Base-by-base conservation (phyloP, 352 stramenopile species). In the Phytophthora sansomeana region DNA sequence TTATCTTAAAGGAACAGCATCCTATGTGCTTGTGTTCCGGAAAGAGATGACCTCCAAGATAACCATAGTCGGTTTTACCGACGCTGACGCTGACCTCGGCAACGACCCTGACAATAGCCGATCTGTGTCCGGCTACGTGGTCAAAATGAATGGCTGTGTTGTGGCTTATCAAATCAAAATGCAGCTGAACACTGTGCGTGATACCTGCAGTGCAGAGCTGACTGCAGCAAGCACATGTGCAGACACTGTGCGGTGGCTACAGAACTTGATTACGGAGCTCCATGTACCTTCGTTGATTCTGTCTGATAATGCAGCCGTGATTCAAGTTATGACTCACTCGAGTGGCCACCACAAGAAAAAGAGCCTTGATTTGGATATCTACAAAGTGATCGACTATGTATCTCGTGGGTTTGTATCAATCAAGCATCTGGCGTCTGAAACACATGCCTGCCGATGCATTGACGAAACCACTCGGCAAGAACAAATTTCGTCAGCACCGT, bases 401-500 rank as follows among this genome's bases (percentile, higher is more conserved):
- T 46, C 39, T 9, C 39, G 39, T 28, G 39, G 39, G 9, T 46
- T 46, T 11, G 24, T 46, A 9, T 46, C 39, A 7, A 16, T 46
- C 8, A 46, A 46, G n/a, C 39, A 46, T 46, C 39, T 46, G 4
- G 39, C 39, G n/a, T 46, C 39, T 9, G n/a, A 21, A n/a, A 5
- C 39, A 26, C 3, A 46, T 46, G 39, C 39, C 39, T 5, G 39
- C 39, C 24, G 39, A 46, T 46, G n/a, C n/a, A n/a, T n/a, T 46
- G 39, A 46, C 39, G 39, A 46, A 46, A 46, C n/a, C 39, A 28
- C n/a, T 46, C 2, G 39, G 39, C 39, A 46, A 46, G 39, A 46
- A 46, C 39, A 46, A 46, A 9, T 46, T 46, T 24, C 39, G n/a
- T n/a, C 39, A 46, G 14, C 39, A 46, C 39, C 39, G 39, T 16